Evolutionary conservation across 305 asterid species (phyloP).

Genomic region (Striga hermonthica): DNA sequence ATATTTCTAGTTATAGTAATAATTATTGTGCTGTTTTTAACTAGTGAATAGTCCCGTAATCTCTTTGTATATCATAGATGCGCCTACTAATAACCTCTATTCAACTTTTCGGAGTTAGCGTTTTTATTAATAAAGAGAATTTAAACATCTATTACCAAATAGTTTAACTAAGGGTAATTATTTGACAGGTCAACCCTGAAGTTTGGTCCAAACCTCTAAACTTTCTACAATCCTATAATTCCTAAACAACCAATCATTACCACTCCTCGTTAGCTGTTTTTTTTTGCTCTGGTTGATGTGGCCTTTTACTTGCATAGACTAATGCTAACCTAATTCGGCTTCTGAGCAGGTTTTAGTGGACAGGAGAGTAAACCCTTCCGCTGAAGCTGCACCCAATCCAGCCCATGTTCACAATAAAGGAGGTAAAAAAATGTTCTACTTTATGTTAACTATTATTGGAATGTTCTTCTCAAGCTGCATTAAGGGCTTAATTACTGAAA

Average conservation of each 20-base stretch:
- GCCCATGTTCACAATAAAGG: conserved; percentile 50
- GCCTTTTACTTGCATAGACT: conserved; percentile 22
- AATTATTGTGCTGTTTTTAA: too few relatives aligned
- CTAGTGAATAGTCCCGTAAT: too few relatives aligned
- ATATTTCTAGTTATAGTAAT: too few relatives aligned
- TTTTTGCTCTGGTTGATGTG: neutral
- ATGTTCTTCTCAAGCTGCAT: neutral
- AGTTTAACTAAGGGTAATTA: too few relatives aligned
- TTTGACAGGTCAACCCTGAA: too few relatives aligned
- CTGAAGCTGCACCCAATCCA: conserved; percentile 48
- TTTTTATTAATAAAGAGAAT: too few relatives aligned
- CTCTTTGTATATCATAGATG: too few relatives aligned
- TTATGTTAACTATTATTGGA: conserved; percentile 23
- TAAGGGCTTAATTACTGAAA: conserved; percentile 16
- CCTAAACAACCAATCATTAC: neutral
- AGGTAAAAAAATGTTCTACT: conserved; percentile 39
- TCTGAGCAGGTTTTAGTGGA: conserved; percentile 66
- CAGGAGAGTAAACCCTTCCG: conserved; percentile 35
- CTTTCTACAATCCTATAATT: too few relatives aligned
- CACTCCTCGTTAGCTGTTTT: conserved; percentile 9
- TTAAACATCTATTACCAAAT: too few relatives aligned
- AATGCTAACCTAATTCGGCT: conserved; percentile 20
- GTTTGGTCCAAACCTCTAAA: too few relatives aligned
- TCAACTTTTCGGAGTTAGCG: too few relatives aligned
- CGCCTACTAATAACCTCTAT: too few relatives aligned